Base-by-base conservation (phyloP, 2,329 filamentous ascomycete species). In the Alternaria hordeiaustralica region DNA sequence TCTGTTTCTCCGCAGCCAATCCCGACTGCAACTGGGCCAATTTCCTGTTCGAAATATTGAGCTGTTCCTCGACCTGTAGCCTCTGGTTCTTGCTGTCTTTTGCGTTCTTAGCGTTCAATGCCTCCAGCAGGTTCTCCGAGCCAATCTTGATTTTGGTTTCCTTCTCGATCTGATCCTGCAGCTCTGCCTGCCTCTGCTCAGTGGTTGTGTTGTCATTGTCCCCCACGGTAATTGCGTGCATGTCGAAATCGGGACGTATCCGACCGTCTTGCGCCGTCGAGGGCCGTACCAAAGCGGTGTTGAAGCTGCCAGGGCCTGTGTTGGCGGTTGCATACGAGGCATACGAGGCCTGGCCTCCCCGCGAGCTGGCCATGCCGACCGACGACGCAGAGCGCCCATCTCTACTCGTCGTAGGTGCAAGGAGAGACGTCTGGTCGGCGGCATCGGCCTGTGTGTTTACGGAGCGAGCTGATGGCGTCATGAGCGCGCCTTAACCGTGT, bases 101-200 rank as follows among this genome's bases (percentile, higher is more conserved):
- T 49, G 93, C 91, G 80, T 97, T 97, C 82, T 99, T 99, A 47
- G 90, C 88, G 79, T 97, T 93, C 69, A 99, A 83, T 12, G 96
- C 96, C 83, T 99, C 96, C 43, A 99, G 85, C 88, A 99, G 90
- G 78, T 99, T 99, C 84, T 99, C 96, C 61, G 95, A 97, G 20
- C 96, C 96, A 74, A 95, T 92, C 81, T 97, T 97, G 78, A 99
- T 98, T 85, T 98, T 98, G 83, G 94, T 90, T 82, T 99, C 96
- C 75, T 96, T 95, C 71, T 94, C 95, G 68, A 99, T 90, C 75
- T 91, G 88, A 72, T 97, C 94, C 74, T 91, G 90, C 66, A 97
- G 86, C 55, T 88, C 85, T 21, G 89, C 87, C 73, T 97, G 89
- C 44, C 89, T 87, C 80, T 93, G 89, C 78, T 97, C 93, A 13